Evolutionary conservation across 345 rosid genomes (phyloP), one percentile per base, ranked within the genome.

Genomic region (Linum tenue): DNA sequence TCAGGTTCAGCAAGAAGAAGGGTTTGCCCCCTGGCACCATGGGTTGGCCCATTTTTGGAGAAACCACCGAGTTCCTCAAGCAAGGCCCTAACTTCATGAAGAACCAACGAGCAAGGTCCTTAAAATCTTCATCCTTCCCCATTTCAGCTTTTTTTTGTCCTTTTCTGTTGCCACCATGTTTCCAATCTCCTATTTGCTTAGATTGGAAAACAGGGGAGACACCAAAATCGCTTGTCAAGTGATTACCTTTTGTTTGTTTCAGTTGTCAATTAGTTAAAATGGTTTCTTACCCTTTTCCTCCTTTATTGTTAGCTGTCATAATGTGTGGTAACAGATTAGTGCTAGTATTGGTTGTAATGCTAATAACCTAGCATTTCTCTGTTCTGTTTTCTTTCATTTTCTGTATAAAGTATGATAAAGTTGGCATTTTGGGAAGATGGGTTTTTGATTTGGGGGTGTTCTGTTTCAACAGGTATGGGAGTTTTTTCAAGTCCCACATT

Each of bases 11-110:
- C 60, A 82, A 76, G 72, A 22, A 22, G 31, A 81, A 81, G 63
- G 80, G 85, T 5, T 73, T 91, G 79, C 97, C 97, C 44, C 90
- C 87, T 1, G 97, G 97, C 31, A 82, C 86, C n/a, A 86, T 88
- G 97, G 97, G 97, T 1, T 91, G 94, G 96, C 97, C 96, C 9
- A 53, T 88, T 69, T 81, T 86, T 64, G 97, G 96, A 2, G 88
- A 91, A 79, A 91, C 96, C 15, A 80, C 86, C 1, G 88, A 88
- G 71, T 88, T 91, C 39, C 84, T 88, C 51, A 83, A 75, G 64
- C 88, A 80, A 56, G 97, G 97, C 0, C 97, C 97, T 2, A 72
- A 72, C 76, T 91, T 88, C 81, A 88, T 91, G 85, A 85, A 79
- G 75, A 81, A 76, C 64, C 89, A 84, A 72, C 76, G 84, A 72